Conservation (phyloP, 202 grass and related monocot species). For the Zoysia matrella region DNA sequence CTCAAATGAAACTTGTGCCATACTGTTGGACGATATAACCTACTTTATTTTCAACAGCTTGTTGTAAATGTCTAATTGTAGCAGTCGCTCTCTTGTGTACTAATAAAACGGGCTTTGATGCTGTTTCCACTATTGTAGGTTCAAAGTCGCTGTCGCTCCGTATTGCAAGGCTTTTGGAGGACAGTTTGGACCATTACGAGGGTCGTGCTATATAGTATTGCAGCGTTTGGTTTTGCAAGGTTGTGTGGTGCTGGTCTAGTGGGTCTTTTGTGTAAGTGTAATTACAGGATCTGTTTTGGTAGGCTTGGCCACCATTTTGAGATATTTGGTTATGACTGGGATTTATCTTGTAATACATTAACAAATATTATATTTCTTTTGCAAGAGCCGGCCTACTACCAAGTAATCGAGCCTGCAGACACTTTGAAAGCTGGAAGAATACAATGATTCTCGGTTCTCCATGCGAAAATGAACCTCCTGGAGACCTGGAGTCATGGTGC, state of each 20-base stretch:
- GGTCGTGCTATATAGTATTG: slow-evolving; percentile 8
- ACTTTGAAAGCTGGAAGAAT: slow-evolving; percentile 3
- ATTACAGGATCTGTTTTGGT: slow-evolving; percentile 10
- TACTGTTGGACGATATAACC: not conserved
- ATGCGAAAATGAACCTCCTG: slow-evolving; percentile 10
- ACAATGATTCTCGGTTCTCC: not conserved
- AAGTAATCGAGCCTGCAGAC: not conserved
- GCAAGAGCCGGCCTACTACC: not conserved
- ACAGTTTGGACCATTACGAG: slow-evolving; percentile 23
- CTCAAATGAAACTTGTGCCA: not conserved
- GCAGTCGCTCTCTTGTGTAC: slow-evolving; percentile 17
- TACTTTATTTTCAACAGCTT: slow-evolving; percentile 18
- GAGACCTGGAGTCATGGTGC: too few species aligned
- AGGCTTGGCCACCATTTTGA: slow-evolving; percentile 7
- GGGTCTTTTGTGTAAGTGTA: not conserved
- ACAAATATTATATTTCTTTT: slow-evolving; percentile 32
- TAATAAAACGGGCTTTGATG: not conserved
- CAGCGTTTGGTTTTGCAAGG: slow-evolving; percentile 6
- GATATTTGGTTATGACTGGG: not conserved
- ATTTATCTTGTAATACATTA: not conserved
- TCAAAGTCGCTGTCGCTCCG: slow-evolving; percentile 30
- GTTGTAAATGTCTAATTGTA: slow-evolving; percentile 14
- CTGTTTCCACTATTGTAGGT: slow-evolving; percentile 36
- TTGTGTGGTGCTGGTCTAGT: not conserved
- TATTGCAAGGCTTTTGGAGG: slow-evolving; percentile 15